Evolutionary conservation across 345 rosid genomes (phyloP).

Genomic region (Citrus maxima): DNA sequence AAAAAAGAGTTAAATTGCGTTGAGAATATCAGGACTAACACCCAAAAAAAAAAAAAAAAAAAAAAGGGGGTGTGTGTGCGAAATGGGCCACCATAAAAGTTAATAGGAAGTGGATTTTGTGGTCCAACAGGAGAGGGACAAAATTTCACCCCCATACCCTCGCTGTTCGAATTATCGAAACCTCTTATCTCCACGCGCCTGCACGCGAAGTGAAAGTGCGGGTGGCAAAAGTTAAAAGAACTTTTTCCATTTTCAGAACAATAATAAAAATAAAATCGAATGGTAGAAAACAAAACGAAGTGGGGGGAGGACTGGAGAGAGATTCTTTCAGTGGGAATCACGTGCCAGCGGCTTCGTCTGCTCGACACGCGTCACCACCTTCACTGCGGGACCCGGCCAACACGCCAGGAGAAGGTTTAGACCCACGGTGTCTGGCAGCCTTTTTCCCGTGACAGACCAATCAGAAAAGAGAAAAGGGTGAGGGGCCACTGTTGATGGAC

Average conservation of each 20-base stretch:
- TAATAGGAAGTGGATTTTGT: background rate
- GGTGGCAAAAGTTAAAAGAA: background rate
- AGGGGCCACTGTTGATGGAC: background rate
- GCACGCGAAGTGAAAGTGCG: background rate
- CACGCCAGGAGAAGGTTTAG: background rate
- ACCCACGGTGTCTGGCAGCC: background rate
- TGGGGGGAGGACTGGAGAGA: background rate
- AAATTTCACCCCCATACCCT: background rate
- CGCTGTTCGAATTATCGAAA: background rate
- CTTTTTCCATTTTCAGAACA: background rate
- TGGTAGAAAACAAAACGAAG: slow-evolving; percentile 1
- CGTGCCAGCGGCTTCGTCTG: background rate
- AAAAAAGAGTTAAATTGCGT: too few species aligned
- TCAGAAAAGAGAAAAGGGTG: background rate
- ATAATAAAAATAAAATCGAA: background rate
- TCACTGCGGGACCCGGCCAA: background rate
- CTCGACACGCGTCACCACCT: slow-evolving; percentile 3
- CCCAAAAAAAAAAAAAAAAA: rapidly evolving
- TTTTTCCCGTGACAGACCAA: background rate
- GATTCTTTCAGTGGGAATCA: background rate
- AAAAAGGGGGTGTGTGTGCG: rapidly evolving
- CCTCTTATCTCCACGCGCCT: background rate
- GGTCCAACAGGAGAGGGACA: slow-evolving; percentile 9
- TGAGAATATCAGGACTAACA: too few species aligned
- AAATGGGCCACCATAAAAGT: background rate